These are phyloP conservation scores for Suillus fuscotomentosus DNA, from an alignment of 768 basidiomycete species.

Conservation along the genomic window DNA sequence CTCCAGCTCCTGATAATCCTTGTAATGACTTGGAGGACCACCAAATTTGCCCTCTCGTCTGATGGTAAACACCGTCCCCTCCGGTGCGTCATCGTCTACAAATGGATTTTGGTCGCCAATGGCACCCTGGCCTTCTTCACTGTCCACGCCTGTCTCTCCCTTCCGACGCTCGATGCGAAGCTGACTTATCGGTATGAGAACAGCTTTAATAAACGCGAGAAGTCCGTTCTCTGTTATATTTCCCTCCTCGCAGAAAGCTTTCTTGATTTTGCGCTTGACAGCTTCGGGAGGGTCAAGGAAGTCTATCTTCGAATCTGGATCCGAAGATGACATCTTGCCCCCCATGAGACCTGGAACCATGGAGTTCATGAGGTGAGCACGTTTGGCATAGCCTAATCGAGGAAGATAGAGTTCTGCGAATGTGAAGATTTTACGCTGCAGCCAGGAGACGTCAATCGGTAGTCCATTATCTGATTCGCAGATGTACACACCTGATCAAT, in stretches of 20 bases:
- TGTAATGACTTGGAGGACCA: conserved; percentile 71
- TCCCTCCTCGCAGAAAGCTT: conserved; percentile 93
- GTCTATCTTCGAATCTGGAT: conserved; percentile 97
- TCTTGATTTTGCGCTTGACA: conserved; percentile 86
- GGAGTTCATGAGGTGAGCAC: conserved; percentile 96
- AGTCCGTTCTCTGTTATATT: conserved; percentile 87
- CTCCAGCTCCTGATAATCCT: conserved; percentile 60
- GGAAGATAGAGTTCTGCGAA: conserved; percentile 97
- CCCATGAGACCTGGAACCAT: conserved; percentile 96
- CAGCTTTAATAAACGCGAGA: conserved; percentile 79
- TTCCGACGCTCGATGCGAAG: conserved; percentile 60
- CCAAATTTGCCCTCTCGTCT: conserved; percentile 78
- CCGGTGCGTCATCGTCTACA: conserved; percentile 65
- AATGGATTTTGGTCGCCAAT: conserved; percentile 62
- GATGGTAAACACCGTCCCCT: conserved; percentile 80
- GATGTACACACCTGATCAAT: conserved; percentile 78
- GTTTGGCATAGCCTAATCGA: conserved; percentile 86
- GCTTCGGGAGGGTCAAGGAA: conserved; percentile 86
- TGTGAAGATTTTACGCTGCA: conserved; percentile 97
- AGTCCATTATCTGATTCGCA: background rate
- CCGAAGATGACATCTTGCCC: conserved; percentile 98
- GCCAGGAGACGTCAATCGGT: background rate
- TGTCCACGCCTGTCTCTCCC: conserved; percentile 43
- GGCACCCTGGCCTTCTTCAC: conserved; percentile 43
- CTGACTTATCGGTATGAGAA: conserved; percentile 85